Evolutionary conservation across 2,329 filamentous ascomycete species (phyloP).

Genomic region (Venturiaceae sp.): DNA sequence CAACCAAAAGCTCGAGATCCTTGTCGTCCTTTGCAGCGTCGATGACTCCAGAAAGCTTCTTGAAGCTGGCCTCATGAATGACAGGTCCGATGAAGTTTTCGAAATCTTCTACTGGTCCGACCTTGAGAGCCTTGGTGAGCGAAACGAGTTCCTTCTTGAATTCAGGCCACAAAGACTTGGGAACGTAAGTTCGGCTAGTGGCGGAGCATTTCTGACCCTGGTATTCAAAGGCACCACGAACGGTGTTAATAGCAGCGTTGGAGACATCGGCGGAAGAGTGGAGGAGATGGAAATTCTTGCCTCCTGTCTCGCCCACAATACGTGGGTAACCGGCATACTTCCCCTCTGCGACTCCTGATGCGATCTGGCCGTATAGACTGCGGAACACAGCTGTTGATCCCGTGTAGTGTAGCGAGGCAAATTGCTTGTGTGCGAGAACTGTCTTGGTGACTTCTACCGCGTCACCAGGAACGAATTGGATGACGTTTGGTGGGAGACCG

Average conservation of each 20-base stretch:
- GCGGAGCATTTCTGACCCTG: constrained; percentile 89
- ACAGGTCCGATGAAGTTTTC: constrained; percentile 80
- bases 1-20: constrained; percentile 62
- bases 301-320: constrained; percentile 83
- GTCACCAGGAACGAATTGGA: constrained; percentile 88
- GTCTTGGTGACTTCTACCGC: constrained; percentile 73
- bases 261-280: constrained; percentile 67
- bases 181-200: constrained; percentile 70
- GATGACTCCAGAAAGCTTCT: constrained; percentile 68
- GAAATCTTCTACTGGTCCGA: constrained; percentile 61
- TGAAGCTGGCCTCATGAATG: constrained; percentile 73
- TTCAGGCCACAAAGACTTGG: constrained; percentile 62
- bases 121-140: constrained; percentile 61
- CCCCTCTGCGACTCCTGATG: constrained; percentile 67
- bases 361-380: constrained; percentile 78
- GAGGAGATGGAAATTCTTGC: constrained; percentile 87
- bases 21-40: constrained; percentile 69
- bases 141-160: constrained; percentile 57
- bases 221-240: constrained; percentile 83
- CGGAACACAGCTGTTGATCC: constrained; percentile 90
- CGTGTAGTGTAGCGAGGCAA: constrained; percentile 90
- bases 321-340: constrained; percentile 79
- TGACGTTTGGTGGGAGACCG: constrained; percentile 77
- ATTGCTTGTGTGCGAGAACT: constrained; percentile 66
- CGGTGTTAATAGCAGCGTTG: constrained; percentile 72